These are phyloP conservation scores for Syzygium syzygioides DNA, from an alignment of 441 rosid species.

Conservation along the genomic window DNA sequence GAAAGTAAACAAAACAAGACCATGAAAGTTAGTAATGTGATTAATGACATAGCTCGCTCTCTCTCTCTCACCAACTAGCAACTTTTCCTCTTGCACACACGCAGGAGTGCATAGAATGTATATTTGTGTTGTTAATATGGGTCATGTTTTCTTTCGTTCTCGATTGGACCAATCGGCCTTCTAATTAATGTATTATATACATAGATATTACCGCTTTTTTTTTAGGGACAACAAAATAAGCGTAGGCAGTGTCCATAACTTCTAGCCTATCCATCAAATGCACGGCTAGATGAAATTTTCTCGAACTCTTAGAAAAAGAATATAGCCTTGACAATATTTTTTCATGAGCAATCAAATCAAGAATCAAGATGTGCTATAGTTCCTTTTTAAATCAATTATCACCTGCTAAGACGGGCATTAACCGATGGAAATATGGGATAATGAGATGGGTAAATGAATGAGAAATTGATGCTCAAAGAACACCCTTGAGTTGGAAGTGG, in stretches of 20 bases:
- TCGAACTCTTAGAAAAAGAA: background rate
- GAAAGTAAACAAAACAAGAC: background rate
- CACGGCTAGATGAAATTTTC: background rate
- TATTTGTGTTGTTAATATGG: no score
- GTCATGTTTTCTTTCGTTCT: background rate
- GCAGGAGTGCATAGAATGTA: no score
- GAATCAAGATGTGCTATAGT: accelerated
- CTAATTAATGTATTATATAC: no score
- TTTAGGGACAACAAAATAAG: background rate
- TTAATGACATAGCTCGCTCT: background rate
- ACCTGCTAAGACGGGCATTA: background rate
- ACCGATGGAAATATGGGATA: no score
- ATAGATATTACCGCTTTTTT: background rate
- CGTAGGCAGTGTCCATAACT: background rate
- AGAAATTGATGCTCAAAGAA: no score
- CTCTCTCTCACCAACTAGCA: no score
- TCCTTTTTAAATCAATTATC: background rate
- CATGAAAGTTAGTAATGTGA: background rate
- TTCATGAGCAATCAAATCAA: background rate
- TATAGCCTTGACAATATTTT: background rate
- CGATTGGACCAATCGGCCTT: background rate
- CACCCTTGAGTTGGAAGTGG: no score
- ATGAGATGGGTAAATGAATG: no score
- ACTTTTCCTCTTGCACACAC: no score
- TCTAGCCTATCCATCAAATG: accelerated